A percentile compares a stretch with the other conserved stretches of the same genome.
Evolutionary conservation across 179 eudicot genomes (phyloP).

Genomic region (Patellifolia procumbens): DNA sequence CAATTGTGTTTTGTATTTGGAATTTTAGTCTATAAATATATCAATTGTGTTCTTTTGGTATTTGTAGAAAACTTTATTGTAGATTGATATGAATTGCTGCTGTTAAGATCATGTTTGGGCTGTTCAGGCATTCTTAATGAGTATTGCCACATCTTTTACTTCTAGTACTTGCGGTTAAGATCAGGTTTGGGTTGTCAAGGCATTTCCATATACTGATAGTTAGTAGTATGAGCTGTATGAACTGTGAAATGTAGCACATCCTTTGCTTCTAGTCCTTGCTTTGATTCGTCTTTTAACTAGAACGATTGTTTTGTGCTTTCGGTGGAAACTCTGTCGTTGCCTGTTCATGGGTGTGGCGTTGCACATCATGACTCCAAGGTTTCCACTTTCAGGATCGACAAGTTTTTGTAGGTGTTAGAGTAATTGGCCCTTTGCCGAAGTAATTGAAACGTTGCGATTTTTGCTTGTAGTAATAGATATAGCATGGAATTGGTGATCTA

Average conservation of each 20-base stretch:
- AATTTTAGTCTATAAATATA: too few species aligned
- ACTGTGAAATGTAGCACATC: background rate
- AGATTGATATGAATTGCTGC: slow-evolving; percentile 25
- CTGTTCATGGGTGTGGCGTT: background rate
- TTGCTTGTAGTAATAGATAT: background rate
- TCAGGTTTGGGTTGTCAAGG: too few species aligned
- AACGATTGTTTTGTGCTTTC: background rate
- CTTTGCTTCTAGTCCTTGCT: background rate
- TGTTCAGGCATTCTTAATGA: background rate
- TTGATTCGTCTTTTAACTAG: background rate
- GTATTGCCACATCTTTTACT: too few species aligned
- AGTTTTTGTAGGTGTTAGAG: background rate
- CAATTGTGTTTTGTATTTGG: slow-evolving; percentile 4
- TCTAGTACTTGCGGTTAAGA: slow-evolving; percentile 13
- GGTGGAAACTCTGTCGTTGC: background rate
- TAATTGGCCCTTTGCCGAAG: background rate
- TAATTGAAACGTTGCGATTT: background rate
- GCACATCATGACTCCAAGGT: background rate
- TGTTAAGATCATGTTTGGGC: slow-evolving; percentile 13
- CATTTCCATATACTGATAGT: too few species aligned
- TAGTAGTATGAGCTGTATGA: background rate
- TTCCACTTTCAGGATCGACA: background rate
- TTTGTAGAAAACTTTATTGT: slow-evolving; percentile 36
- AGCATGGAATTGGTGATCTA: background rate
- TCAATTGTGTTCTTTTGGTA: too few species aligned